Conservation (phyloP, 768 basidiomycete genomes). For the Pulveroboletus sp. region DNA sequence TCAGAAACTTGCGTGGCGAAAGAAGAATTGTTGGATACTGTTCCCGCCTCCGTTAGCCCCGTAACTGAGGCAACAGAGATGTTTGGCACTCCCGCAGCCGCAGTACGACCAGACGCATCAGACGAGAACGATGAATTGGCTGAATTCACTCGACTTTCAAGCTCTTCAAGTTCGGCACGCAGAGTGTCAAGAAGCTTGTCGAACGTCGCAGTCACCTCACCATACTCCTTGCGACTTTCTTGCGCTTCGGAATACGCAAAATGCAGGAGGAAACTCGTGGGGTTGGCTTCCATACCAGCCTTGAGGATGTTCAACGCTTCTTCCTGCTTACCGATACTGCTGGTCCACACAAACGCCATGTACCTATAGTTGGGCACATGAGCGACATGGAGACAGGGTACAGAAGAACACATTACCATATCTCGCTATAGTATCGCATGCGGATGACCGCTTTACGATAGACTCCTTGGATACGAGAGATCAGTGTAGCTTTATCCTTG, state of each 20-base stretch:
- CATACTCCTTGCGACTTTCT: constrained; percentile 58
- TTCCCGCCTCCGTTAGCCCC: constrained; percentile 30
- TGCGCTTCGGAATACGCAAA: constrained; percentile 81
- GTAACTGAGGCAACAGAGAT: constrained; percentile 2
- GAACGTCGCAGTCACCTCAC: constrained; percentile 68
- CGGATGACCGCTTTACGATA: constrained; percentile 87
- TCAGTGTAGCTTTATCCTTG: constrained; percentile 63
- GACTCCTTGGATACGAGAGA: constrained; percentile 71
- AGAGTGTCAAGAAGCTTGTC: constrained; percentile 69
- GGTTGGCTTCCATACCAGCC: constrained; percentile 84
- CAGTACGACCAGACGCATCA: constrained; percentile 30
- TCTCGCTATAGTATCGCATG: constrained; percentile 93
- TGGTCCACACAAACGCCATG: constrained; percentile 85
- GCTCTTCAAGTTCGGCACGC: constrained; percentile 55
- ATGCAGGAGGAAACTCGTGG: constrained; percentile 83
- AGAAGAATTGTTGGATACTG: constrained; percentile 41
- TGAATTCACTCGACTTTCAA: constrained; percentile 45
- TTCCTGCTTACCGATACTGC: constrained; percentile 67
- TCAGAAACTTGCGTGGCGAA: constrained; percentile 50
- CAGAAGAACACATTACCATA: constrained; percentile 58
- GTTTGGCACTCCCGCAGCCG: constrained; percentile 22
- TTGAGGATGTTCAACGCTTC: constrained; percentile 80
- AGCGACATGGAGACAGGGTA: constrained; percentile 5
- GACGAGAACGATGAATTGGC: constrained; percentile 38
- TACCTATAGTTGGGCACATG: constrained; percentile 52